Evolutionary conservation across 1,284 basidiomycete species (phyloP).

Genomic region (Tilletiopsis washingtonensis): DNA sequence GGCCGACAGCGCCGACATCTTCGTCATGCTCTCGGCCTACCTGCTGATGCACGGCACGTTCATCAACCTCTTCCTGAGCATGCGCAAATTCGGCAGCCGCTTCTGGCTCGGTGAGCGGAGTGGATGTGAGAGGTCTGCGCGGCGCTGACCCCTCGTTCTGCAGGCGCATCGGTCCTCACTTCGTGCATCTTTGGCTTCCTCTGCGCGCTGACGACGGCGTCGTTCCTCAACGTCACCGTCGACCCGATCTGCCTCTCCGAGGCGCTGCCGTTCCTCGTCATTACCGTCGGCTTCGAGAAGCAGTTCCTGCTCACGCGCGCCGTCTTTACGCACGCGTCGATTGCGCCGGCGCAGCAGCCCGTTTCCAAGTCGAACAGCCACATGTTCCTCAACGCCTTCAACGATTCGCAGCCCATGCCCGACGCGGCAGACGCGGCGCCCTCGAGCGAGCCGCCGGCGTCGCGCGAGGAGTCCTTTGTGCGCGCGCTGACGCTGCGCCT

Average conservation of each 20-base stretch:
- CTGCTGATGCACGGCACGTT: constrained; percentile 93
- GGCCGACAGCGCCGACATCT: constrained; percentile 89
- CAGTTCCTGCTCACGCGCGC: constrained; percentile 83
- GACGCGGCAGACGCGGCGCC: constrained; percentile 13
- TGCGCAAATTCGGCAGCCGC: constrained; percentile 44
- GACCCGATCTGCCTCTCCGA: constrained; percentile 89
- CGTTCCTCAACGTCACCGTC: constrained; percentile 73
- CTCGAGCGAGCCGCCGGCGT: constrained; percentile 10
- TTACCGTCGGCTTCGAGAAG: constrained; percentile 96
- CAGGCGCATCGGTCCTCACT: constrained; percentile 69
- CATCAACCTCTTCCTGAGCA: constrained; percentile 56
- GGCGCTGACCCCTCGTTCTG: background rate
- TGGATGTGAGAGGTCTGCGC: background rate
- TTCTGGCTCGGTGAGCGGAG: constrained; percentile 36
- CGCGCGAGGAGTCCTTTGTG: constrained; percentile 39
- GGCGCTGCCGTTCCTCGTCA: constrained; percentile 92
- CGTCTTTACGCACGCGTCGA: constrained; percentile 78
- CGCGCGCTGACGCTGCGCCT: constrained; percentile 46
- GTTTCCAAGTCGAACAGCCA: constrained; percentile 14
- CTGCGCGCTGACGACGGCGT: constrained; percentile 73
- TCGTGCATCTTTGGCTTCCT: constrained; percentile 83
- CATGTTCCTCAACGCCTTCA: constrained; percentile 15
- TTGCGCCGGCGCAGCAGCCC: constrained; percentile 47
- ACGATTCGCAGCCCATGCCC: constrained; percentile 10
- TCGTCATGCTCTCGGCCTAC: constrained; percentile 90